Base-by-base conservation (phyloP, 2,329 filamentous ascomycete species). In the Myriosclerotinia duriaeana region DNA sequence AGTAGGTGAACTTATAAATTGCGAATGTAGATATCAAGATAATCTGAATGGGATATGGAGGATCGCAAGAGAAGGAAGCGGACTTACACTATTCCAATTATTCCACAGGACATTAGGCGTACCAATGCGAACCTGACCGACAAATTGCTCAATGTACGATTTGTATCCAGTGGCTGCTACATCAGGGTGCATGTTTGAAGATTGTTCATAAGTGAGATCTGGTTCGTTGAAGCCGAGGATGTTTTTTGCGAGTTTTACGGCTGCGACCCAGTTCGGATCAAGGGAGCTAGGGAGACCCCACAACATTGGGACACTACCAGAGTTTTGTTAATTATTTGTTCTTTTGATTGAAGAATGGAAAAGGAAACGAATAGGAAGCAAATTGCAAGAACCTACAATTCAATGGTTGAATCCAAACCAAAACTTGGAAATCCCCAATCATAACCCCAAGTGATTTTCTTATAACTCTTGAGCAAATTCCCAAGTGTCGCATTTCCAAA, bases 221-320 rank as follows among this genome's bases (percentile, higher is more conserved):
- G 86, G 86, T 81, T 91, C 88, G 80, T 91, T 91, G 83, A 89
- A 89, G 76, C 83, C 82, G 74, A 90, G 82, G 63, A 90, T 76
- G 71, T 81, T 80, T 71, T 81, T 82, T 71, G 76, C 71, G 67
- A 89, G 81, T 68, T 84, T 82, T 59, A 82, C 85, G 69, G 83
- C 81, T 12, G 69, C 55, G 34, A 75, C 73, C 86, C 87, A 90
- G 66, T 40, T 53, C 38, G 73, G 69, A 67, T 81, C 80, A 75
- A 84, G 81, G 17, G 78, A 77, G 22, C 74, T 68, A 20, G 72
- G 72, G 63, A 81, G 77, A 60, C 83, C 82, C 87, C 85, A 90
- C 40, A 90, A 82, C 78, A 85, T 89, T 69, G 90, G 89, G 64
- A 90, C 82, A 79, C 68, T 71, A 15, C 6, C 30, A 40, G 34